Evolutionary conservation across 805 yeast genomes (phyloP).

Genomic region (Myxozyma sirexii): DNA sequence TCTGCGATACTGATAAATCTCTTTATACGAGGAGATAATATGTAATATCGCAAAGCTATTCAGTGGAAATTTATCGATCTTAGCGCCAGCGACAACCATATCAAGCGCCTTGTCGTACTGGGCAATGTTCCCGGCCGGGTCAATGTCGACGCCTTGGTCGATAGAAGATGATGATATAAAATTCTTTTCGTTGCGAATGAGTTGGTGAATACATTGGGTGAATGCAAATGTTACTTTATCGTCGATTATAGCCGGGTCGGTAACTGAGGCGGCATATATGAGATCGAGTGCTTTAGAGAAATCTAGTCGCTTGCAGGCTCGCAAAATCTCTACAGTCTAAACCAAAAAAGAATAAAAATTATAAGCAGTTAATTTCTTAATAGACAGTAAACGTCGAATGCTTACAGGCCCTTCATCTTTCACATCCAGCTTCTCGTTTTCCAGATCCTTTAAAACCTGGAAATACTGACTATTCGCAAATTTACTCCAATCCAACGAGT

Average conservation of each 20-base stretch:
- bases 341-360: too few relatives aligned
- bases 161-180: neutral
- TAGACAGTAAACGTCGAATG: too few relatives aligned
- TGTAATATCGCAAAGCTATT: slow-evolving; percentile 1
- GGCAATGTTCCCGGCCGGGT: neutral
- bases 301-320: too few relatives aligned
- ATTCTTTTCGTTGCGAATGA: slow-evolving; percentile 1
- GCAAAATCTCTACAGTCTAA: too few relatives aligned
- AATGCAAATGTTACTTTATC: neutral
- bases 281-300: too few relatives aligned
- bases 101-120: neutral
- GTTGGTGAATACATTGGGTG: neutral
- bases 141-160: neutral
- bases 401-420: too few relatives aligned
- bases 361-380: too few relatives aligned
- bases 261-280: neutral
- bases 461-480: too few relatives aligned
- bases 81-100: slow-evolving; percentile 1
- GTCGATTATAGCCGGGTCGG: neutral
- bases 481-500: too few relatives aligned
- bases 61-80: neutral
- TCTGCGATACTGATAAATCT: slow-evolving; percentile 1
- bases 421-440: too few relatives aligned
- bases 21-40: slow-evolving; percentile 10
- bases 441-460: too few relatives aligned